Evolutionary conservation across 106 monocot species (phyloP).

Genomic region (Gastrodia elata): DNA sequence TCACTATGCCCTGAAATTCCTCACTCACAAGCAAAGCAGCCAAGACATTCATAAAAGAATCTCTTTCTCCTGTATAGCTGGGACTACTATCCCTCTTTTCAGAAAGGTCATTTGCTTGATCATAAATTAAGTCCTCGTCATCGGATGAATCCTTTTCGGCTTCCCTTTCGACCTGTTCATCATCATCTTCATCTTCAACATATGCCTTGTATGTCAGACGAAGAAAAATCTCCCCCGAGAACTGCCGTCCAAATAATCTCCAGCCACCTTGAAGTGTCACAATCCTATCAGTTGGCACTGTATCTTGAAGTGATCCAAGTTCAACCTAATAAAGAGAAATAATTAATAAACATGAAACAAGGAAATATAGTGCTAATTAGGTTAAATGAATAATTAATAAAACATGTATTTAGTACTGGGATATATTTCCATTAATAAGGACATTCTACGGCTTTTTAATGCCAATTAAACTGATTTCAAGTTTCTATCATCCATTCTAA

Average conservation of each 20-base stretch:
- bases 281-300: conserved; percentile 61
- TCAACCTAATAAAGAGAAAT: conserved; percentile 32
- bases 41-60: conserved; percentile 77
- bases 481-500: too few relatives aligned
- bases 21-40: conserved; percentile 89
- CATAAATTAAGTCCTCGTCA: conserved; percentile 30
- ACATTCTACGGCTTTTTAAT: too few relatives aligned
- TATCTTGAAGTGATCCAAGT: conserved; percentile 59
- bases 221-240: conserved; percentile 52
- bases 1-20: conserved; percentile 93
- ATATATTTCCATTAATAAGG: too few relatives aligned
- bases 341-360: background rate
- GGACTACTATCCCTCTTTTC: conserved; percentile 13
- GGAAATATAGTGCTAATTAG: too few relatives aligned
- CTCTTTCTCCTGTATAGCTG: conserved; percentile 36
- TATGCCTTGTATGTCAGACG: conserved; percentile 68
- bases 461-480: too few relatives aligned
- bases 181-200: conserved; percentile 73
- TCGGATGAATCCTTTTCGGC: conserved; percentile 54
- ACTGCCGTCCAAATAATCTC: conserved; percentile 24
- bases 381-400: too few relatives aligned
- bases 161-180: conserved; percentile 18
- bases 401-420: too few relatives aligned
- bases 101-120: conserved; percentile 10
- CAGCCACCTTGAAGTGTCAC: conserved; percentile 44